Conservation (phyloP, 805 yeast species). For the Maudiozyma barnettii region DNA sequence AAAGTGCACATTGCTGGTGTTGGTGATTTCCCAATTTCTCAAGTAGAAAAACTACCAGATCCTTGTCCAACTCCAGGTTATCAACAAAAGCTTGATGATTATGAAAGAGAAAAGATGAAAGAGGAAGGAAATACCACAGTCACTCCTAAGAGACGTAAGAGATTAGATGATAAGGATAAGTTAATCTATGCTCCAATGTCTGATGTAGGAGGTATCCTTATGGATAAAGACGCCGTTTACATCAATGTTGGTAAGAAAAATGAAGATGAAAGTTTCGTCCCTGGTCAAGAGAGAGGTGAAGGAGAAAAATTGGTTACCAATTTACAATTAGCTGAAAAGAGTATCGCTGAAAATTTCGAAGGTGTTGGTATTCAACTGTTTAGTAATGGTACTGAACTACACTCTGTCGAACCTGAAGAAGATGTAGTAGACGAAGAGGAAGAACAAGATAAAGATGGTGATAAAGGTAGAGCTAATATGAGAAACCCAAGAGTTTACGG, state of each 20-base stretch:
- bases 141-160: constrained; percentile 73
- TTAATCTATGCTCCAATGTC: constrained; percentile 98
- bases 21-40: constrained; percentile 72
- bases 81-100: constrained; percentile 76
- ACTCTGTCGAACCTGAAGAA: constrained; percentile 34
- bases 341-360: constrained; percentile 48
- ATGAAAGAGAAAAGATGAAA: constrained; percentile 62
- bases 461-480: constrained; percentile 55
- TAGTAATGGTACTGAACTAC: constrained; percentile 46
- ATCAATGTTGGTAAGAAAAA: constrained; percentile 45
- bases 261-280: constrained; percentile 38
- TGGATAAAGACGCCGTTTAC: constrained; percentile 95
- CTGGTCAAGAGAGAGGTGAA: constrained; percentile 62
- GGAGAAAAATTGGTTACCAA: constrained; percentile 82
- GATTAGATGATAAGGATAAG: constrained; percentile 90
- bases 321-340: constrained; percentile 58
- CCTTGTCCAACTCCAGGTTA: constrained; percentile 97
- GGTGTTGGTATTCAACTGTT: constrained; percentile 72
- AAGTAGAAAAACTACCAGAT: constrained; percentile 86
- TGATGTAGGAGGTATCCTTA: constrained; percentile 96
- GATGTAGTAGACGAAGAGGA: constrained; percentile 31
- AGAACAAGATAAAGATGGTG: constrained; percentile 22
- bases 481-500: constrained; percentile 56
- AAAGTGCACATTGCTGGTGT: constrained; percentile 91
- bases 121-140: constrained; percentile 55